Evolutionary conservation across 306 rosid genomes (phyloP), one percentile per base, ranked within the genome.

Genomic region (Adenanthera pavonina): DNA sequence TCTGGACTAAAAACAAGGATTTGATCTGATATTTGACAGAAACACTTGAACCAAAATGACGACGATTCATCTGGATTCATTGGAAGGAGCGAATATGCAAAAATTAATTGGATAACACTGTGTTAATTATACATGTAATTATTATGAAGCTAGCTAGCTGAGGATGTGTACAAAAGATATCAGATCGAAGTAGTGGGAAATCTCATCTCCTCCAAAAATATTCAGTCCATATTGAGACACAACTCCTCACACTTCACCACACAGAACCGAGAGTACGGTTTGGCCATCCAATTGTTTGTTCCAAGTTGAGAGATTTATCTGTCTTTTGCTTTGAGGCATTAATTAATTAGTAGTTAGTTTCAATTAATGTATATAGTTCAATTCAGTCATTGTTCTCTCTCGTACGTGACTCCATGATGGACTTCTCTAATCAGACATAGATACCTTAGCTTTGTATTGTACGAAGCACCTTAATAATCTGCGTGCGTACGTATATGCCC

Each of bases 1-100:
- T 65, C 41, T 19, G 53, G 48, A 49, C 48, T 43, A 43, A 62
- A 75, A 51, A 79, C 35, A 46, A 75, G 38, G 64, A 48, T 74
- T 68, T 69, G 77, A 79, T 74, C 12, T 60, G 80, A 70, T 66
- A 60, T 69, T 83, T 80, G 87, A 80, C 67, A 57, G 40, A 85
- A 71, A 30, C 47, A 13, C 25, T 48, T 65, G 46, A 66, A 68
- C 84, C 48, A 66, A 59, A 67, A 78, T 74, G 56, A 61, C n/a
- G 61, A 51, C n/a, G 61, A 51, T 69, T 20, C 13, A 33, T 72
- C 43, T 72, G 38, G 74, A 19, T 69, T 43, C n/a, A 44, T 69
- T 46, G 4, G 4, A 41, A 41, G 46, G 46, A 41, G 46, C 7
- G 46, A 41, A 41, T 25, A 41, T 41, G 6, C 46, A 41, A 41